Evolutionary conservation across 2,329 filamentous ascomycete species (phyloP), one percentile per base, ranked within the genome.

Genomic region (Scytalidium sp.): DNA sequence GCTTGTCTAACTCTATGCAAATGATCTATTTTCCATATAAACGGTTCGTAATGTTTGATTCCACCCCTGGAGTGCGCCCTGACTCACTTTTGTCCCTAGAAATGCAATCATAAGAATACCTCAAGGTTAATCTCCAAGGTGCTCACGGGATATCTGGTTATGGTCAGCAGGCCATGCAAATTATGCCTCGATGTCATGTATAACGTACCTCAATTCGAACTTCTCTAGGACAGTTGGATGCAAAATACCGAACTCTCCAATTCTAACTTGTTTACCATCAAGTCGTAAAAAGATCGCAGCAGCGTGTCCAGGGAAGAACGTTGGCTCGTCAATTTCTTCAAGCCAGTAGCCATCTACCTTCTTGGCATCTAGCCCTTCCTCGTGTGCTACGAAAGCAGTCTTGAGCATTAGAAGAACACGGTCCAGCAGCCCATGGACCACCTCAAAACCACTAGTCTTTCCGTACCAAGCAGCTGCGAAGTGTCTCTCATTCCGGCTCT

Each of bases 391-490:
- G 74, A 96, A 96, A 40, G 84, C 81, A 43, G 84, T 87, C 64
- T 87, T 87, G 53, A 99, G 81, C 93, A 97, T 97, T 53, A 89
- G 75, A 80, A 99, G 87, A 55, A 97, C 74, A 47, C 94, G 86
- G 70, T 99, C 94, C 41, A 99, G 75, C 57, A 99, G 79, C 50
- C 94, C 94, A 71, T 99, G 95, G 3, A 99, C 90, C 56, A 95
- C 77, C 72, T 99, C 94, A 69, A 99, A 99, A 40, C 95, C 94
- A 60, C 87, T 91, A 3, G 85, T 90, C 78, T 94, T 96, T 64
- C 92, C 92, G 71, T 93, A 97, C 81, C 88, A 96, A 1, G 91
- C 92, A 9, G 92, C 94, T n/a, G 90, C 90, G 68, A 96, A 97
- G 73, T 96, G 93, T 49, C 93, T 80, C 76, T 97, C 90, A 68